Conservation (phyloP, 495 filamentous ascomycete genomes). For the Margaritispora aquatica region DNA sequence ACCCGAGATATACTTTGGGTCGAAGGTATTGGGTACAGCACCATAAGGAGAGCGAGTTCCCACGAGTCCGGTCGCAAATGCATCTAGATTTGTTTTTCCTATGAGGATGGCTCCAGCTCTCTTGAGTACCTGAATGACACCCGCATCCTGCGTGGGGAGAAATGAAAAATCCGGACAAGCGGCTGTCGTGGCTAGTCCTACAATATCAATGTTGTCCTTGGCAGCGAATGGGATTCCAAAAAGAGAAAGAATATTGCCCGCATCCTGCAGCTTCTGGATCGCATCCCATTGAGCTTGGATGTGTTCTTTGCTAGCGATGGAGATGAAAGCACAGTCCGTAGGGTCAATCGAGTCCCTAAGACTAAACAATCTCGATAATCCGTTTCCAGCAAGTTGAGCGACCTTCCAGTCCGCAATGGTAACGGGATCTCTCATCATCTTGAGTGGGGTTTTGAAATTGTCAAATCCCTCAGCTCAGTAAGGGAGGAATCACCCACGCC, state of each 20-base stretch:
- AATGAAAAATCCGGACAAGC: constrained; percentile 49
- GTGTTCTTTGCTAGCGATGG: not conserved
- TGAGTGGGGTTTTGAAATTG: not conserved
- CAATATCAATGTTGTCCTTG: constrained; percentile 34
- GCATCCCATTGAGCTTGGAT: constrained; percentile 73
- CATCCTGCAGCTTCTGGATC: constrained; percentile 84
- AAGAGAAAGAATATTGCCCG: constrained; percentile 29
- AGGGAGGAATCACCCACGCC: not conserved
- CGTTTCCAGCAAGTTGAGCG: not conserved
- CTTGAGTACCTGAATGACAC: constrained; percentile 25
- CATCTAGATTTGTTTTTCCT: constrained; percentile 61
- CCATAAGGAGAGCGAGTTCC: constrained; percentile 54
- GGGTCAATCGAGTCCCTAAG: not conserved
- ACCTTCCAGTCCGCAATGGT: not conserved
- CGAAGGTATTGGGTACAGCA: constrained; percentile 40
- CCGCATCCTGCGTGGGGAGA: constrained; percentile 30
- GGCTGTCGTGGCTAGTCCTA: constrained; percentile 47
- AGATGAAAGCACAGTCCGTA: not conserved
- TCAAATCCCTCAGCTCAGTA: not conserved
- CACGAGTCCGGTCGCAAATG: constrained; percentile 53
- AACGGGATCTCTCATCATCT: not conserved
- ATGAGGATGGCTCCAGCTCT: constrained; percentile 49
- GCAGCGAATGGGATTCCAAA: constrained; percentile 16
- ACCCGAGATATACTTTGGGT: constrained; percentile 41
- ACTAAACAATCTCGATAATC: not conserved